Base-by-base conservation (phyloP, 768 basidiomycete genomes). In the Mycena floridula region DNA sequence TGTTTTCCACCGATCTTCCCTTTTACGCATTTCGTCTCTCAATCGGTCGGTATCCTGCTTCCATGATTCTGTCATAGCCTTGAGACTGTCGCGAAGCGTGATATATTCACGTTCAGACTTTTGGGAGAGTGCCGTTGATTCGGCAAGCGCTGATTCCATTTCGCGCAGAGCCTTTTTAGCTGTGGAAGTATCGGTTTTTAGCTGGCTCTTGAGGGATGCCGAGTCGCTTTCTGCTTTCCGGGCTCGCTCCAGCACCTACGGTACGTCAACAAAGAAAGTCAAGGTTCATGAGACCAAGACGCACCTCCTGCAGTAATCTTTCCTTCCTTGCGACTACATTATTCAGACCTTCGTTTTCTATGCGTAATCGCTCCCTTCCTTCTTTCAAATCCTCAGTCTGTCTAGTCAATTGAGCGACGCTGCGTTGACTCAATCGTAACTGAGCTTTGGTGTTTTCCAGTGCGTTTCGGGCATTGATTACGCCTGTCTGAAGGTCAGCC, bases 361-460 rank as follows among this genome's bases (percentile, higher is more conserved):
- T 57, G 45, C 89, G 64, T 50, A 92, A 63, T 39, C 91, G 70
- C 61, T 94, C 91, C 50, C 89, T 72, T 3, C 79, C 84, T 59
- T 93, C 91, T 59, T 91, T 92, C 59, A 92, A 60, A 60, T 94
- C 91, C 59, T 93, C 91, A 21, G 84, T 85, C 63, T 88, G 87
- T 36, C 89, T 69, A 28, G 89, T 91, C 35, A 92, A 63, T 59
- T 87, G 84, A 23, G 88, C 88, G 9, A 92, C 91, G 39, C 79
- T 82, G 46, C 89, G 70, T 59, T 94, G 90, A 7, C 85, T 85
- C 32, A 90, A 60, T 47, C 91, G 65, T 37, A 94, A 68, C 59
- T 94, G 91, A 16, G 77, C 67, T 57, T 89, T 87, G 9, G 91
- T 89, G 57, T 90, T 89, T 60, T 94, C 91, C 46, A 94, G 68